Base-by-base conservation (phyloP, 1,284 basidiomycete genomes). In the Heliocybe sulcata region DNA sequence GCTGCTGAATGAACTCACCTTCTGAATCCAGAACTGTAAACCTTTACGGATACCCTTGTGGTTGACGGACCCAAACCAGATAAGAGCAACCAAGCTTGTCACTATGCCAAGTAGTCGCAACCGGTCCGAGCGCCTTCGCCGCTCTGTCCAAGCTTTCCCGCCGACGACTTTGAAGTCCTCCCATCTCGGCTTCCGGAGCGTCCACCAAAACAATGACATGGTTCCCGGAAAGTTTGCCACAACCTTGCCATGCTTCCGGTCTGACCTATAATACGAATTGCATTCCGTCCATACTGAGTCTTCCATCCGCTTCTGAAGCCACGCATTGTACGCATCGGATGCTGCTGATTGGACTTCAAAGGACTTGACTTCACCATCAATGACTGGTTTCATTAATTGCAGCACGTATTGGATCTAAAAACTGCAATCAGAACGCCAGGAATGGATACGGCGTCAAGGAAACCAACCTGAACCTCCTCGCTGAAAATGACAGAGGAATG, bases 401-500 rank as follows among this genome's bases (percentile, higher is more conserved):
- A 79, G 47, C 31, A 72, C 69, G 54, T 75, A 68, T 52, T 72
- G 65, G 56, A 80, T 76, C 80, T 81, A 57, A 38, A 48, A 45
- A 55, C 64, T 59, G 50, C 16, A 10, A 45, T 58, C 33, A 58
- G 45, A 9, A 45, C 26, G 35, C 20, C 26, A 11, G 9, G 19
- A 35, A 45, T 22, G 6, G 2, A 16, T 20, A 9, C 25, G 22
- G 35, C 22, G 2, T 51, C 54, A 35, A 48, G 47, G 25, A 14
- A n/a, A 20, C 58, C 0, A n/a, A 76, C 77, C 72, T 80, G 76
- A 23, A 71, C 69, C 64, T 81, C 80, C 59, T 79, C 70, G 55
- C 69, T 72, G 62, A 79, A 82, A 48, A 81, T 70, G 33, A 77
- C 69, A 22, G 79, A 81, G 16, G 75, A 75, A 58, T 80, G 79